phyloP scores from a whole-genome alignment of 176 grass and related monocot species.

The Carex myosuroides region DNA sequence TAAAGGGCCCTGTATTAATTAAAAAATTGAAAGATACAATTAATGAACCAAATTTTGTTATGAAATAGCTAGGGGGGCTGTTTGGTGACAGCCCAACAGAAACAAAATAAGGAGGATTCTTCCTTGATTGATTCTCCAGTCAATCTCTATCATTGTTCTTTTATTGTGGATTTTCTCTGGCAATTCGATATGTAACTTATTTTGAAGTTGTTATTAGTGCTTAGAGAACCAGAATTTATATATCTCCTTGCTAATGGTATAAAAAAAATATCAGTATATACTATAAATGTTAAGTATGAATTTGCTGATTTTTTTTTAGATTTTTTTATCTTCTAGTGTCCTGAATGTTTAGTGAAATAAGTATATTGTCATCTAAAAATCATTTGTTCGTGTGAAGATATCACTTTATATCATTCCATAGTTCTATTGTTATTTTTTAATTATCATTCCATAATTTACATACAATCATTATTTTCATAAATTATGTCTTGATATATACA shows the following conservation, averaged over 20 bases:
- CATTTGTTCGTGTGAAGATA: no score
- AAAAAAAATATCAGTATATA: no score
- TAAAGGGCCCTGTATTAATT: neutral
- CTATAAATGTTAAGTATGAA: neutral
- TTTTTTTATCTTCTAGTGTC: no score
- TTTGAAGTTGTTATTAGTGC: neutral
- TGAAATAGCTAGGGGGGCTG: neutral
- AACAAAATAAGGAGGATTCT: neutral
- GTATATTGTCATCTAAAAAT: no score
- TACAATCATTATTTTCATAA: no score
- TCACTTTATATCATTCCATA: no score
- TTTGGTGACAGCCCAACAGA: conserved; percentile 13
- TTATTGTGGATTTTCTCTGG: neutral
- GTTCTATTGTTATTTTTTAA: no score
- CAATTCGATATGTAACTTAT: neutral
- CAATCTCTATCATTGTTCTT: neutral
- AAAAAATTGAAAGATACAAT: neutral
- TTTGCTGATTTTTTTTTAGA: neutral
- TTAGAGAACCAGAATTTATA: neutral
- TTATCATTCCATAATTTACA: no score
- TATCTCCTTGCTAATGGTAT: no score
- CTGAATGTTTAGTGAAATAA: no score
- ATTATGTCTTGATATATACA: no score
- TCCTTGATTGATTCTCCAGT: neutral
- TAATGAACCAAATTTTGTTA: conserved; percentile 6